A percentile compares a stretch with the other conserved stretches of the same genome.
Evolutionary conservation across 345 rosid species (phyloP).

Genomic region (Camelina neglecta): DNA sequence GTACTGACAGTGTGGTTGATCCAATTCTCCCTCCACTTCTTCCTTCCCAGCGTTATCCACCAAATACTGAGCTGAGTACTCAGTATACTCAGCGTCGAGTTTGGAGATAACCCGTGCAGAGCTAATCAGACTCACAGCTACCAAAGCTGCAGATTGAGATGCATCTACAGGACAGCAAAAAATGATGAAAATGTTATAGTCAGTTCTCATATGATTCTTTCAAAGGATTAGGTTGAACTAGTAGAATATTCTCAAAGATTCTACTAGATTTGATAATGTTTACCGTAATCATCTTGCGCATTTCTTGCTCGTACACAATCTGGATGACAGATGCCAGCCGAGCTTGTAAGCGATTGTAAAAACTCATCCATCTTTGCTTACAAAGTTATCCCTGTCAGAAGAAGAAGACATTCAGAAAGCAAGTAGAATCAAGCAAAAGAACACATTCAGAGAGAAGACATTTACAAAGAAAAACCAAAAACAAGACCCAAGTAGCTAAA

Average conservation of each 20-base stretch:
- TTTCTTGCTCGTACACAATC: conserved; percentile 3
- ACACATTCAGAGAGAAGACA: not conserved
- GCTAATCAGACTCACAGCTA: conserved; percentile 21
- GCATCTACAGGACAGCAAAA: conserved; percentile 12
- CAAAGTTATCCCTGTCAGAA: not conserved
- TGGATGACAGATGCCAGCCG: not conserved
- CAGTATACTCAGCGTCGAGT: conserved; percentile 13
- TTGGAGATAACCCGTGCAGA: conserved; percentile 15
- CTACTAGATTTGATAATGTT: not conserved
- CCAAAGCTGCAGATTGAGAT: conserved; percentile 15
- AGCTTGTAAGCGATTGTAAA: not conserved
- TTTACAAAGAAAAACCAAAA: not conserved
- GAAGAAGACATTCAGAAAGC: too few relatives aligned
- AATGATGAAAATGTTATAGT: not conserved
- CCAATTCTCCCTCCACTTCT: not conserved
- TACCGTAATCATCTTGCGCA: conserved; percentile 17
- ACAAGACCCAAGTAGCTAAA: not conserved
- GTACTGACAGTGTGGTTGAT: not conserved
- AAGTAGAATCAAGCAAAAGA: not conserved
- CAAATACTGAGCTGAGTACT: conserved; percentile 35
- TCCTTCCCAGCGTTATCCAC: conserved; percentile 14
- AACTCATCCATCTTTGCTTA: not conserved
- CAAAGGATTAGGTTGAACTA: too few relatives aligned
- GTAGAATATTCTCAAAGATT: not conserved
- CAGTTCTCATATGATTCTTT: too few relatives aligned